A percentile compares a stretch with the other conserved stretches of the same genome.
phyloP scores from a whole-genome alignment of 2,329 filamentous ascomycete species.

The Diplodia corticola region DNA sequence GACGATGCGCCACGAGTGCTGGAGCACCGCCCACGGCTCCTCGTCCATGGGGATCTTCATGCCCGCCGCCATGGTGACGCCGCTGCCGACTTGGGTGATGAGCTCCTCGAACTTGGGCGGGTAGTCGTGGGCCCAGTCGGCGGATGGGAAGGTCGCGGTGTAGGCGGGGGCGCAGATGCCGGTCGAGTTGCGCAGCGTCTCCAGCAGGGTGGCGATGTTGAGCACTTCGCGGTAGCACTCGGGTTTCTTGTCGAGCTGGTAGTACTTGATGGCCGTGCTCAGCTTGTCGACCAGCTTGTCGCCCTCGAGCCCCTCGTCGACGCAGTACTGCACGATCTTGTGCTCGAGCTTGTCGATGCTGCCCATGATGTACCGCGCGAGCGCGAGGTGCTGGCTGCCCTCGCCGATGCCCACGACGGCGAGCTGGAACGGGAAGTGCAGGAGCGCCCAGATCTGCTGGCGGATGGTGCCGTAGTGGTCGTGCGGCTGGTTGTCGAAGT shows the following conservation, averaged over 20 bases:
- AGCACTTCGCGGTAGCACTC: conserved; percentile 31
- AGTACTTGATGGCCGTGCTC: conserved; percentile 30
- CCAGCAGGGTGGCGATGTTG: conserved; percentile 26
- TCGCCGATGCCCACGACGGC: conserved; percentile 65
- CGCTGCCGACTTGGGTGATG: conserved; percentile 31
- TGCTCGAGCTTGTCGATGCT: conserved; percentile 44
- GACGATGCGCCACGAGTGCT: conserved; percentile 34
- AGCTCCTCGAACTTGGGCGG: conserved; percentile 29
- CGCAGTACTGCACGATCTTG: conserved; percentile 42
- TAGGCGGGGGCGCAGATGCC: conserved; percentile 35
- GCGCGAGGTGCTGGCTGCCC: conserved; percentile 59
- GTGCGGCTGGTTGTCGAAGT: conserved; percentile 58
- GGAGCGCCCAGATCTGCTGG: conserved; percentile 59
- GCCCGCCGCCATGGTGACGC: conserved; percentile 36
- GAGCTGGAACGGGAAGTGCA: conserved; percentile 66
- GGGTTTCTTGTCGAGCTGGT: conserved; percentile 34
- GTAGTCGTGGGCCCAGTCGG: conserved; percentile 23
- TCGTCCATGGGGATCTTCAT: conserved; percentile 37
- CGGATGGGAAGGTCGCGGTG: conserved; percentile 24
- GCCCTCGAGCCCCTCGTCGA: conserved; percentile 33
- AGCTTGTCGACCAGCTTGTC: conserved; percentile 34
- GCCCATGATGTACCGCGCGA: conserved; percentile 49
- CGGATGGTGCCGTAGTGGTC: conserved; percentile 54
- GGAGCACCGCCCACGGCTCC: conserved; percentile 32
- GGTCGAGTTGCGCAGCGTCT: conserved; percentile 34